Evolutionary conservation across 2,329 filamentous ascomycete species (phyloP).

Genomic region (Hypoxylon sp.): DNA sequence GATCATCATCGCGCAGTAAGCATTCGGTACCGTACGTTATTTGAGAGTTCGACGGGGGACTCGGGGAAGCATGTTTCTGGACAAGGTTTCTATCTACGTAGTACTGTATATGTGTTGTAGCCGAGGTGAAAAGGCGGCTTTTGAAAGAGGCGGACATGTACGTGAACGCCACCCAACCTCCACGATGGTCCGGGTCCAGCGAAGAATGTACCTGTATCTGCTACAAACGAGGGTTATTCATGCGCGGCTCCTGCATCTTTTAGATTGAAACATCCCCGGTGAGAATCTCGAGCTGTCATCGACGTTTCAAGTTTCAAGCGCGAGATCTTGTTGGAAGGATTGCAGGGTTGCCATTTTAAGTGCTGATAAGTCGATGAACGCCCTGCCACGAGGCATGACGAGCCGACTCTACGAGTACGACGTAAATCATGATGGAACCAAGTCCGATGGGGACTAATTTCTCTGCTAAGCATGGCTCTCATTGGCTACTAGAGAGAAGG

Average conservation of each 20-base stretch:
- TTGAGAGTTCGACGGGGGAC: constrained; percentile 20
- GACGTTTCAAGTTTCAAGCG: constrained; percentile 40
- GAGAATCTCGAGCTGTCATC: constrained; percentile 38
- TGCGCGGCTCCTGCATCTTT: constrained; percentile 20
- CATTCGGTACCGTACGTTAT: constrained; percentile 13
- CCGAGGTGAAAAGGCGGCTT: constrained; percentile 7
- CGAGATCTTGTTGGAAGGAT: constrained; percentile 27
- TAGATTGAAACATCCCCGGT: constrained; percentile 37
- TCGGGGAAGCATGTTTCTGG: constrained; percentile 19
- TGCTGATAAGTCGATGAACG: constrained; percentile 34
- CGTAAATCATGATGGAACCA: constrained; percentile 13
- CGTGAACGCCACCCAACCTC: constrained; percentile 18
- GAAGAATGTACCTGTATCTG: constrained; percentile 15
- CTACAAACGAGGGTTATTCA: constrained; percentile 21
- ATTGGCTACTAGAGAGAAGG: constrained; percentile 26
- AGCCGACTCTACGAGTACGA: constrained; percentile 14
- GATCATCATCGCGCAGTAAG: constrained; percentile 30
- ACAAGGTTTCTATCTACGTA: constrained; percentile 26
- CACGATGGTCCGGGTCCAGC: constrained; percentile 7
- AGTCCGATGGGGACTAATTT: constrained; percentile 22
- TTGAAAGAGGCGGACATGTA: constrained; percentile 26
- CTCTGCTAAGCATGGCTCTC: constrained; percentile 14
- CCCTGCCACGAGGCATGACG: constrained; percentile 31
- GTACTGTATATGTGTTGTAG: constrained; percentile 5
- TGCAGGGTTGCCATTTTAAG: constrained; percentile 37